Conservation (phyloP, 202 grass and related monocot species). For the Cymbopogon flexuosus region DNA sequence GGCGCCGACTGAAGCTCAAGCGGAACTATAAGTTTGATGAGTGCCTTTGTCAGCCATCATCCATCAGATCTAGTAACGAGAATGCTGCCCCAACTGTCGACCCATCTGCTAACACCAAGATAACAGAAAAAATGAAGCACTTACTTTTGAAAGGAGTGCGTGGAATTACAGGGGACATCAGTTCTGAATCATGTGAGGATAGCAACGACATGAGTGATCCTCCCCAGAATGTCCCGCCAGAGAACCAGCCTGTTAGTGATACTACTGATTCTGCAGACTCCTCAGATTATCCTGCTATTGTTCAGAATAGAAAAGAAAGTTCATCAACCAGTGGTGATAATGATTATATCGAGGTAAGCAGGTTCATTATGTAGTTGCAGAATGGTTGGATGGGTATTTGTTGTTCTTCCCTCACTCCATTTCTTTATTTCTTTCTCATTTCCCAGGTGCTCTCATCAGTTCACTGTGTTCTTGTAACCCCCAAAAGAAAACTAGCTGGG, state of each 20-base stretch:
- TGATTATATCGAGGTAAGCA: conserved; percentile 67
- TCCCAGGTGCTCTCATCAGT: conserved; percentile 63
- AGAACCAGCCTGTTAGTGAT: conserved; percentile 46
- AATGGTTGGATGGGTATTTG: not conserved
- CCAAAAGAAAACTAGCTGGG: conserved; percentile 93
- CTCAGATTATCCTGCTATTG: conserved; percentile 50
- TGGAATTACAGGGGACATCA: conserved; percentile 68
- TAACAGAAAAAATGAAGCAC: conserved; percentile 86
- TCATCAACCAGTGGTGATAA: conserved; percentile 50
- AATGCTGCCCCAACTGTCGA: conserved; percentile 38
- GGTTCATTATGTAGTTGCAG: conserved; percentile 2
- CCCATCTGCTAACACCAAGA: conserved; percentile 36
- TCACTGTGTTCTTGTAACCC: conserved; percentile 80
- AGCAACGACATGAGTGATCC: conserved; percentile 38
- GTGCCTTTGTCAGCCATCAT: conserved; percentile 63
- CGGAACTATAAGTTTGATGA: conserved; percentile 95
- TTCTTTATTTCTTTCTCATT: conserved; percentile 23
- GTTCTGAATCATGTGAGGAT: conserved; percentile 58
- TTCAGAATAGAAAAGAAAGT: conserved; percentile 73
- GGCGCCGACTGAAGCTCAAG: conserved; percentile 82
- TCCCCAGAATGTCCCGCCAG: conserved; percentile 34
- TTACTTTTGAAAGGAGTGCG: conserved; percentile 81
- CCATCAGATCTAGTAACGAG: conserved; percentile 47
- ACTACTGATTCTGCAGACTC: conserved; percentile 35
- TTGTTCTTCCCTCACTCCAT: conserved; percentile 22